Base-by-base conservation (phyloP, 495 filamentous ascomycete genomes). In the Hyaloscypha finlandica region DNA sequence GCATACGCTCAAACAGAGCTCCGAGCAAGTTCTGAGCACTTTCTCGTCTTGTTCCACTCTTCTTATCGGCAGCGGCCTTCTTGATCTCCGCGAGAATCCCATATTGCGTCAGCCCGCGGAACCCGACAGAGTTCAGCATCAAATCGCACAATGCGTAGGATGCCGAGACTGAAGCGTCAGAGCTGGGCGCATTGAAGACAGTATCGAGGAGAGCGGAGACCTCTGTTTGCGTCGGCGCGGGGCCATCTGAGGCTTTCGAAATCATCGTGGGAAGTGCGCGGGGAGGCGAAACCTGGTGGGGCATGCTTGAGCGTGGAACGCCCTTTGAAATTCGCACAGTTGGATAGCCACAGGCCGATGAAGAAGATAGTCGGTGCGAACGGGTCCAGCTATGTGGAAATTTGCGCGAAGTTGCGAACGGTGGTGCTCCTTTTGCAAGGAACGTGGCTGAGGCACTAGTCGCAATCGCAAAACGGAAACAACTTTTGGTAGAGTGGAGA, bases 11-110 rank as follows among this genome's bases (percentile, higher is more conserved):
- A 72, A 97, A 93, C 19, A 99, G 75, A 62, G 95, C 95, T 61
- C 95, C 96, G 54, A 97, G 85, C 61, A 96, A 89, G 73, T 97
- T 93, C 88, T 98, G 96, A 59, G 94, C 91, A 74, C 95, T 92
- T 78, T 98, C 95, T 65, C 96, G 85, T 69, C 85, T 86, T 63
- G 88, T 81, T 8, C 90, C 90, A 80, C 89, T 93, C 83, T 99
- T 99, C 87, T 97, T 99, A 80, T 99, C 93, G 65, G 84, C 78
- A 11, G 96, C 93, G 58, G 90, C 92, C 81, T 97, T 97, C 78
- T 90, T 90, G 73, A 95, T 80, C 62, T 85, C 83, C 68, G 84
- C 77, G 48, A 92, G 68, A 67, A 97, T 78, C 73, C 89, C 89
- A 81, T 97, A 96, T 55, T 77, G 70, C 37, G 83, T 78, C 63